Evolutionary conservation across 768 basidiomycete genomes (phyloP), one percentile per base, ranked within the genome.

Genomic region (Macrolepiota albuminosa): DNA sequence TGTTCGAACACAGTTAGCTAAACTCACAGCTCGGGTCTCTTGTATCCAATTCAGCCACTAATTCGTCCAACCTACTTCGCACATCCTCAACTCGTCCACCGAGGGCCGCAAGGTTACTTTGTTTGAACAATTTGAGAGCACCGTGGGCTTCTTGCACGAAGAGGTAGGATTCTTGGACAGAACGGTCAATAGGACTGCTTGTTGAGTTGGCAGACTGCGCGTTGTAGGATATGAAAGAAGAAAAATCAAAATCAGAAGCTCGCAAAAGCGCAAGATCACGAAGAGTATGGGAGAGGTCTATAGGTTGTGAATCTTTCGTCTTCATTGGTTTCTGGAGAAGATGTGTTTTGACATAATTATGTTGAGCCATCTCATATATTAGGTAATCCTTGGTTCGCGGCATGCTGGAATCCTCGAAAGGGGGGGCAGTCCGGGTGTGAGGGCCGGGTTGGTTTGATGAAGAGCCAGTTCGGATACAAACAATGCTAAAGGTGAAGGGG

Each of bases 261-360:
- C 87, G 82, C 21, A 92, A 73, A 36, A 89, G 71, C 6, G 90
- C 89, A 26, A 93, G 81, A 71, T 93, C 91, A 13, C 81, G 85
- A 40, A 91, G 77, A 7, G 84, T 84, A 58, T 84, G 80, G 59
- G 76, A 70, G 34, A 90, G 77, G 7, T 83, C 74, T 45, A 91
- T 76, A 13, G 84, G 80, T 61, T 84, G 79, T 24, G 58, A 66
- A 56, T 73, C 73, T 48, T 75, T 76, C 72, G 34, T 63, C 42
- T 68, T 50, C 42, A 43, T 42, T 43, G n/a, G 18, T 42, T 42
- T 42, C 18, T n/a, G 42, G n/a, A 42, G 42, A 43, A 39, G 39
- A 39, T 39, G 40, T 21, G n/a, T n/a, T 1, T 43, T 43, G n/a
- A 43, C n/a, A 43, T 43, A 42, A 18, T 7, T 42, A 9, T 42